Evolutionary conservation across 176 grass and related monocot species (phyloP), one percentile per base, ranked within the genome.

Genomic region (Rhynchospora tenuis): DNA sequence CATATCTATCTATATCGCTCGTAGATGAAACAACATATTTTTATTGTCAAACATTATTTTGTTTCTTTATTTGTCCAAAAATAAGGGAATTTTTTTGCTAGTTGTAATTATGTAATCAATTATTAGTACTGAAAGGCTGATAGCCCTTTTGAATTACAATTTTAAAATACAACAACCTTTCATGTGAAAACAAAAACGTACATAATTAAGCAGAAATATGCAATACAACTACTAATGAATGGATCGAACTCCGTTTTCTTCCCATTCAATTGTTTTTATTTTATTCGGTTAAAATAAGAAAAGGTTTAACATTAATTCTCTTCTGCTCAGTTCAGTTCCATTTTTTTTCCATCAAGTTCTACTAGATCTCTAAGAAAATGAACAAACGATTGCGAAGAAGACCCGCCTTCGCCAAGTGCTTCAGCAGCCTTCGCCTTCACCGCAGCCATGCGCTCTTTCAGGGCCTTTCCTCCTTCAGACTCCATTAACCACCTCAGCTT

Each of bases 401-500:
- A 73, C 0, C 93, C 93, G 0, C 85, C 86, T 27, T 89, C 75
- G 11, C 44, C 44, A 62, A 90, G 3, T 9, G 85, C 93, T 10
- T 80, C 56, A 0, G 82, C 80, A 19, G 93, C 90, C 80, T 70
- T 79, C 20, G 67, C 61, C 74, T 82, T 86, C 1, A 88, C 82
- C 38, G 11, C 83, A 27, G 20, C 57, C 52, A 24, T 9, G 78
- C 50, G 64, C 62, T 91, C 80, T 33, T 81, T 69, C 11, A 92
- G 67, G 55, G 60, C 68, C 43, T 47, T 59, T 47, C 88, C 90
- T 74, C 78, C 85, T 19, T 92, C 90, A 0, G 79, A 88, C 43
- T 92, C 90, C 83, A 96, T 93, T 12, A 96, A 43, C 10, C 88
- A 75, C 20, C 79, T 72, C 38, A 91, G 83, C 87, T 93, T 96